A percentile compares a stretch with the other conserved stretches of the same genome.
Evolutionary conservation across 768 basidiomycete species (phyloP).

Genomic region (Podaxis sp.): DNA sequence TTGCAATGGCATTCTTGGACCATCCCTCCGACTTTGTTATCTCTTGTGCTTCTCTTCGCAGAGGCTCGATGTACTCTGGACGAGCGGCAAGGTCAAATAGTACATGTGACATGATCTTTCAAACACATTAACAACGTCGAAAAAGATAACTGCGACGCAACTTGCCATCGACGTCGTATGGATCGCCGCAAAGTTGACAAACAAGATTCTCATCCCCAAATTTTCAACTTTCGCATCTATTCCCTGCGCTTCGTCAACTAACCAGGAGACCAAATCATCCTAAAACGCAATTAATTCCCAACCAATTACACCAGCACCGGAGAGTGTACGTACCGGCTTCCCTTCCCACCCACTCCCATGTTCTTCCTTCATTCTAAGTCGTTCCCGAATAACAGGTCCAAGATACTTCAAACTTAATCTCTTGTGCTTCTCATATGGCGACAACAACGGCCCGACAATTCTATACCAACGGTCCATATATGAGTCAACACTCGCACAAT

Average conservation of each 20-base stretch:
- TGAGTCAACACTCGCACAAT: not conserved
- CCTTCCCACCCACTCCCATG: constrained; percentile 26
- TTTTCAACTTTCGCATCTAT: constrained; percentile 23
- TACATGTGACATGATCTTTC: constrained; percentile 31
- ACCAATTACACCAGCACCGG: no score
- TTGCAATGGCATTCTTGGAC: constrained; percentile 30
- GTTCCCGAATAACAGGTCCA: constrained; percentile 25
- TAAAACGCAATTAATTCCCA: constrained; percentile 17
- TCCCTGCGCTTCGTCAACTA: constrained; percentile 34
- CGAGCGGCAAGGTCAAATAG: constrained; percentile 34
- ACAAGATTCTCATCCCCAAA: constrained; percentile 29
- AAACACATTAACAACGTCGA: not conserved
- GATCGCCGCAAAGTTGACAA: constrained; percentile 23
- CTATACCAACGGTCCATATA: constrained; percentile 1
- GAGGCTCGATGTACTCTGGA: constrained; percentile 29
- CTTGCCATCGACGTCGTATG: constrained; percentile 39
- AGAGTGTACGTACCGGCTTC: constrained; percentile 23
- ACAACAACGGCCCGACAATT: constrained; percentile 14
- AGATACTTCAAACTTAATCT: constrained; percentile 21
- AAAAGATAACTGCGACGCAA: not conserved
- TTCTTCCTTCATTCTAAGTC: constrained; percentile 23
- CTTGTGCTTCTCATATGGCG: constrained; percentile 9
- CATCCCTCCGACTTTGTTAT: constrained; percentile 33
- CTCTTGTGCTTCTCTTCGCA: constrained; percentile 41
- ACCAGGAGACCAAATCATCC: constrained; percentile 45